These are phyloP conservation scores for Colletotrichum gloeosporioides DNA, from an alignment of 2,329 filamentous ascomycete genomes.

Conservation along the genomic window DNA sequence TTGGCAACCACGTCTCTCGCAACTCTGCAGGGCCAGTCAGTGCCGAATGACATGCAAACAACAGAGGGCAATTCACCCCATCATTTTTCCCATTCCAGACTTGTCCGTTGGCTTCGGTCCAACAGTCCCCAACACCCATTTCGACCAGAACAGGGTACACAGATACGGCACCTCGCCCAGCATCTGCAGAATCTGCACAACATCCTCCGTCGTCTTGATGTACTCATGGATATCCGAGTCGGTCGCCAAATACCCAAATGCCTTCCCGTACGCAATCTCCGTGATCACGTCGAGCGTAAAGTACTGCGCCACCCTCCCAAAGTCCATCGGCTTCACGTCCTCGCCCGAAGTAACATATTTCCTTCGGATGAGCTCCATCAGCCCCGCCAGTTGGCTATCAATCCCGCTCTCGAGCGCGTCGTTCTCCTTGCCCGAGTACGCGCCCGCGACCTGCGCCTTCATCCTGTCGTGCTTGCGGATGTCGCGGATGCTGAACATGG, in stretches of 20 bases:
- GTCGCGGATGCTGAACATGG: slow-evolving; percentile 23
- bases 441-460: slow-evolving; percentile 21
- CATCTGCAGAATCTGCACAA: slow-evolving; percentile 42
- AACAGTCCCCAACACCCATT: slow-evolving; percentile 29
- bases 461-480: slow-evolving; percentile 44
- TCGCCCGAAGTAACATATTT: slow-evolving; percentile 21
- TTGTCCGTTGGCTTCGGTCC: slow-evolving; percentile 21
- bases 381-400: slow-evolving; percentile 2
- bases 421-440: slow-evolving; percentile 60
- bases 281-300: slow-evolving; percentile 57
- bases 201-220: slow-evolving; percentile 40
- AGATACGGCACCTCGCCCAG: slow-evolving; percentile 31
- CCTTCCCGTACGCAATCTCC: slow-evolving; percentile 48
- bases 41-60: no score
- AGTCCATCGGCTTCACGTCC: slow-evolving; percentile 38
- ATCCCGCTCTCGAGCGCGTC: slow-evolving; percentile 47
- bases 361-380: background rate
- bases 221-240: slow-evolving; percentile 49
- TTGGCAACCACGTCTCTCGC: slow-evolving; percentile 38
- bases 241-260: slow-evolving; percentile 46
- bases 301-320: slow-evolving; percentile 47
- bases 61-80: slow-evolving; percentile 25
- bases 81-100: slow-evolving; percentile 17
- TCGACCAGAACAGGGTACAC: slow-evolving; percentile 29
- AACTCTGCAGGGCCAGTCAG: slow-evolving; percentile 23